Base-by-base conservation (phyloP, 2,329 filamentous ascomycete species). In the Aspergillus chevalieri region DNA sequence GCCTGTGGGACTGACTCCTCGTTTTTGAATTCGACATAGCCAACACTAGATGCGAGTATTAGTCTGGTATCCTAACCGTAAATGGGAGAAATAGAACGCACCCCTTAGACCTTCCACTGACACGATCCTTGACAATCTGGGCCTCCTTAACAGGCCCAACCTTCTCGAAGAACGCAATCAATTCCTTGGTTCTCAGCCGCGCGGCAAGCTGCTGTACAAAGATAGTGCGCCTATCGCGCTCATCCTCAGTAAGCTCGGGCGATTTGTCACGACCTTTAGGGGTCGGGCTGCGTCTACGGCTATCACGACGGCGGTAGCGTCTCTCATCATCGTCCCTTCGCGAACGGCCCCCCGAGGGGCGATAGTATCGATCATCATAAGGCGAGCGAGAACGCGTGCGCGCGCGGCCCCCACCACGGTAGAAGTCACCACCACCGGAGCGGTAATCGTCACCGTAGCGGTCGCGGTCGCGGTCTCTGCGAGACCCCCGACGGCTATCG, bases 171-270 rank as follows among this genome's bases (percentile, higher is more conserved):
- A 98, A 98, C 54, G 85, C 82, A 70, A 94, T 92, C 56, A 98
- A 79, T 70, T 97, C 90, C 65, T 89, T 90, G 49, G 89, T 95
- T 61, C 92, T 85, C 57, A 97, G 80, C 65, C 93, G 88, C 59
- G 91, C 91, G 59, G 93, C 93, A 66, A 98, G 86, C 74, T 98
- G 93, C 77, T 98, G 93, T 48, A 98, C 93, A 68, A 98, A 98
- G 52, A 98, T 89, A 51, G 94, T 98, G 63, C 93, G 87, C 62
- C 89, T 86, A 74, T 98, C 93, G 65, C 92, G 87, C 74, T 98
- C 93, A 73, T 97, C 93, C 70, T 96, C 91, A 62, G 87, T 95
- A 52, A 87, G 82, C 65, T 87, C 84, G 24, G 89, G 72, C 24
- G 77, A 77, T 57, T 75, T 78, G 59, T 64, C 68, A 44, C 65